Evolutionary conservation across 768 basidiomycete species (phyloP), one percentile per base, ranked within the genome.

Genomic region (Terana coerulea): DNA sequence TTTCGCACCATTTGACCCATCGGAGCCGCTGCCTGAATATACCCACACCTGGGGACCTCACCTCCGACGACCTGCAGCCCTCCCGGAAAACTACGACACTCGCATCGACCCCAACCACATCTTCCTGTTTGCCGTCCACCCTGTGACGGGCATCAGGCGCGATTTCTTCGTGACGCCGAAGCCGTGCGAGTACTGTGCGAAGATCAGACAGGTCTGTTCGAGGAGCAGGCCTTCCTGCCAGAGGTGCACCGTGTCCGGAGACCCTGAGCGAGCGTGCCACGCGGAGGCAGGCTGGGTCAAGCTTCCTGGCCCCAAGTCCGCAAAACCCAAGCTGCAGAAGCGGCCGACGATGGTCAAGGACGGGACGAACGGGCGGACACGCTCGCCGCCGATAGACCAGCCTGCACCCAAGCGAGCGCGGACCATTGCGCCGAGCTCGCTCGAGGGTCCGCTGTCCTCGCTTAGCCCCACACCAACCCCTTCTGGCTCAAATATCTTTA

Each of bases 51-150:
- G 54, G 54, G 54, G 49, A 9, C 19, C 28, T 11, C 31, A 44
- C 31, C 49, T 55, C 22, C 31, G 49, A 7, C 54, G 54, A 17
- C 54, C 54, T 15, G 12, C 34, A 25, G 33, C 37, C 19, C 47
- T 58, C 14, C 51, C 55, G 9, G 29, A 37, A 8, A 22, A 43
- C 6, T 53, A 57, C 45, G 55, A 57, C 52, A 43, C 21, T 33
- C 51, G 55, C 33, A 52, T 50, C 19, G 55, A 53, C 29, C 34
- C 43, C n/a, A 34, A 29, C 17, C 48, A 56, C 42, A 56, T 56
- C 35, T 57, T 53, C 45, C 25, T 49, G 24, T 57, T 57, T 34
- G 26, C 51, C 24, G 35, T 29, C 5, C 51, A 57, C 28, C 52
- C 55, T 26, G 26, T 49, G 21, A 37, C 47, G 15, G 51, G 51